Evolutionary conservation across 2,329 filamentous ascomycete genomes (phyloP).

Genomic region (Aspergillus costaricaensis): DNA sequence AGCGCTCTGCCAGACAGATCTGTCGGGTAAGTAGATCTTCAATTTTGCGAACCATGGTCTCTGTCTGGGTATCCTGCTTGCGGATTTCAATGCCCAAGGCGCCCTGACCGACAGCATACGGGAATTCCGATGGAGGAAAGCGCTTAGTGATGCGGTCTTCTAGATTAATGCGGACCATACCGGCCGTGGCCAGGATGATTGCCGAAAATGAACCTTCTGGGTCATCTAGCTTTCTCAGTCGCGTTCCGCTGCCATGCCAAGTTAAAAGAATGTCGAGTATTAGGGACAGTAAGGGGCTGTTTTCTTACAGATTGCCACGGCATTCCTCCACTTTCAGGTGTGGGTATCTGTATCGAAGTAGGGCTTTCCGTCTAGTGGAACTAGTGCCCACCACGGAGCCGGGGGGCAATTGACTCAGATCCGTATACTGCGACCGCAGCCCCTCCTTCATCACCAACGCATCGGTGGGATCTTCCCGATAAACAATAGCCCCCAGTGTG

Average conservation of each 20-base stretch:
- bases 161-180: neutral
- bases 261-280: neutral
- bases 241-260: neutral
- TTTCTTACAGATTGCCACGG: neutral
- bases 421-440: neutral
- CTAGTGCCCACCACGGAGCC: neutral
- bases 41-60: neutral
- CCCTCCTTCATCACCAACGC: neutral
- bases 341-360: neutral
- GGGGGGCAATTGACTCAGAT: neutral
- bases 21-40: neutral
- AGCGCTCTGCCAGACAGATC: neutral
- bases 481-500: neutral
- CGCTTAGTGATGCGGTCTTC: neutral
- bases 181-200: neutral
- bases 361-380: neutral
- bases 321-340: neutral
- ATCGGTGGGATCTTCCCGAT: neutral
- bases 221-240: neutral
- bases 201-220: neutral
- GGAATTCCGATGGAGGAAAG: neutral
- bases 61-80: neutral
- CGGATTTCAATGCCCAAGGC: neutral
- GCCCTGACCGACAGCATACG: neutral
- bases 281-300: neutral